phyloP scores from a whole-genome alignment of 2,329 filamentous ascomycete genomes.

The Aspergillus unguis region DNA sequence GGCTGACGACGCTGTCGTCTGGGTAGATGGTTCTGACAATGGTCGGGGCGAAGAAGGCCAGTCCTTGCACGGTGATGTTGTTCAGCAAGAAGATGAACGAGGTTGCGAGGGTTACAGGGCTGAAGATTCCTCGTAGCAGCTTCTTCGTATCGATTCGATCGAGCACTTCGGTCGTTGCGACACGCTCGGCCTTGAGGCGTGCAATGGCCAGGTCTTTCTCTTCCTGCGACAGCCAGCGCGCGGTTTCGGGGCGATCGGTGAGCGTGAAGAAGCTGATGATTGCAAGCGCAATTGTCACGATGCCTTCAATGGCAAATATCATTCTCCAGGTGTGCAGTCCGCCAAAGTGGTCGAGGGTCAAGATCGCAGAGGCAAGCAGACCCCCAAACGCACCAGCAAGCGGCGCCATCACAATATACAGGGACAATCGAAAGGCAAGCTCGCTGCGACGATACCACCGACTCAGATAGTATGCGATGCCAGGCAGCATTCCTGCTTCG shows the following conservation, averaged over 20 bases:
- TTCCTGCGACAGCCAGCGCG: conserved; percentile 61
- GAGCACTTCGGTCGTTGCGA: conserved; percentile 60
- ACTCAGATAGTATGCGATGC: conserved; percentile 70
- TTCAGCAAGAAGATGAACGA: conserved; percentile 61
- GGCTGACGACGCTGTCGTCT: conserved; percentile 53
- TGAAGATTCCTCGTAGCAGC: conserved; percentile 60
- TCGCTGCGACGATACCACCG: conserved; percentile 70
- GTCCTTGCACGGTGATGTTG: conserved; percentile 68
- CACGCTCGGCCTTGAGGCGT: conserved; percentile 65
- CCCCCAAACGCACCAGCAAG: conserved; percentile 70
- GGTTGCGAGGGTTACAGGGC: conserved; percentile 58
- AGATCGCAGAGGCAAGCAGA: conserved; percentile 61
- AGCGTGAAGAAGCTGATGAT: conserved; percentile 63
- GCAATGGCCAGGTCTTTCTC: conserved; percentile 66
- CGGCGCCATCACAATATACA: conserved; percentile 69
- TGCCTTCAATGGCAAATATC: conserved; percentile 70
- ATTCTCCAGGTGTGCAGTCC: conserved; percentile 60
- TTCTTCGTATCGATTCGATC: conserved; percentile 62
- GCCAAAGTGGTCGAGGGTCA: conserved; percentile 59
- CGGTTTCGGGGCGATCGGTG: conserved; percentile 66
- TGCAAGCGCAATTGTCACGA: conserved; percentile 57
- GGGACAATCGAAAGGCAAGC: conserved; percentile 62
- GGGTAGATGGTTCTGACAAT: conserved; percentile 69
- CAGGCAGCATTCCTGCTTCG: conserved; percentile 71
- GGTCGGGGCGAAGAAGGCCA: conserved; percentile 68